Percentiles rank a stretch among this genome's conserved stretches.
Evolutionary conservation across 495 filamentous ascomycete genomes (phyloP).

Genomic region (Cercophora newfieldiana): DNA sequence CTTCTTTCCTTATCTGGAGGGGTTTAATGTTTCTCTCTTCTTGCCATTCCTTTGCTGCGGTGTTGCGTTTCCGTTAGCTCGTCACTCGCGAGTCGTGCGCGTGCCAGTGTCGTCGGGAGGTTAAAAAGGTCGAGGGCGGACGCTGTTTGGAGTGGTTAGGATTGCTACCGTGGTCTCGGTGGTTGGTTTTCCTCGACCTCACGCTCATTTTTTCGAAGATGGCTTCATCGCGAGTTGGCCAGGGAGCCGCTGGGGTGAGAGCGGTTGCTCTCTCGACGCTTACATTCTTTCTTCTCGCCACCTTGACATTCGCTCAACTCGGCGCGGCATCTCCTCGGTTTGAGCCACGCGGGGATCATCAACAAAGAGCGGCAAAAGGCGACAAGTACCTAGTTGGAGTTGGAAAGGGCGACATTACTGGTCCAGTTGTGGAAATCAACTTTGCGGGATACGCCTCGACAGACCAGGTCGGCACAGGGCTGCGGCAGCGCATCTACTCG

Average conservation of each 20-base stretch:
- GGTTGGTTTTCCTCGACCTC: background rate
- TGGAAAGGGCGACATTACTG: conserved; percentile 94
- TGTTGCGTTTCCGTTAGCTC: background rate
- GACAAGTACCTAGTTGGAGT: conserved; percentile 54
- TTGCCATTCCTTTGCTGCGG: background rate
- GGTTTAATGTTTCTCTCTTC: background rate
- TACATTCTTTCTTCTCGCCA: background rate
- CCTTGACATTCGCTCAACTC: background rate
- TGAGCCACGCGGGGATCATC: background rate
- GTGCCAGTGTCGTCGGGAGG: background rate
- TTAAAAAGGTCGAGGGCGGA: background rate
- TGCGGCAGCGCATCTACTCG: conserved; percentile 87
- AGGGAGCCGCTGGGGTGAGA: background rate
- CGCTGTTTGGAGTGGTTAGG: background rate
- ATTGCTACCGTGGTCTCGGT: background rate
- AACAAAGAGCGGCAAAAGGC: background rate
- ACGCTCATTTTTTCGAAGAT: background rate
- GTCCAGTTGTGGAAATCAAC: conserved; percentile 89
- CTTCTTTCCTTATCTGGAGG: background rate
- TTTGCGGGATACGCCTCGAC: conserved; percentile 91
- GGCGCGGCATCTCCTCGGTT: background rate
- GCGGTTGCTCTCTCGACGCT: background rate
- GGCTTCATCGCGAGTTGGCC: background rate
- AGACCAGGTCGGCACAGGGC: conserved; percentile 81
- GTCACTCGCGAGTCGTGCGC: background rate